Evolutionary conservation across 257 asterid species (phyloP).

Genomic region (Solanum okadae): DNA sequence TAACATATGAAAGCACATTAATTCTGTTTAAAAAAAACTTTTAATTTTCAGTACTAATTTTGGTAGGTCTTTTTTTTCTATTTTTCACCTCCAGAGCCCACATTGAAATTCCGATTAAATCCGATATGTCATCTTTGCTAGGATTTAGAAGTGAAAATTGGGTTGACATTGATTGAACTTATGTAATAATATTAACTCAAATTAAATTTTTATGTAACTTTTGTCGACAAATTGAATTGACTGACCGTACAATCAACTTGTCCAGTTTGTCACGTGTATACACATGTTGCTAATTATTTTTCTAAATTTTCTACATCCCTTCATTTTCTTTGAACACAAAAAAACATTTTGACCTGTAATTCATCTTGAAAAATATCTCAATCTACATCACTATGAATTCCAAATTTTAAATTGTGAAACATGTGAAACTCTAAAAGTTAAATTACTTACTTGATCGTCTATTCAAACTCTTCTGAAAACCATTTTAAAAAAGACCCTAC

Average conservation of each 20-base stretch:
- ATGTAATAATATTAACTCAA: background rate
- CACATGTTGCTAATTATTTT: background rate
- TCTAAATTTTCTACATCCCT: background rate
- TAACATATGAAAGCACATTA: background rate
- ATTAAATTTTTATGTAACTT: background rate
- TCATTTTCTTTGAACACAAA: background rate
- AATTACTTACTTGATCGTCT: background rate
- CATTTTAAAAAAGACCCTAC: rapidly evolving
- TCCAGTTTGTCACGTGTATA: background rate
- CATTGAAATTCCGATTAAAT: background rate
- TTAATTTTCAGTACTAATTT: background rate
- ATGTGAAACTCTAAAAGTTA: background rate
- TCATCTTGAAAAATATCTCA: background rate
- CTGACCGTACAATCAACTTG: background rate
- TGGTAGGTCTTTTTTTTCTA: background rate
- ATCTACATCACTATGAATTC: background rate
- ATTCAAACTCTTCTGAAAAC: background rate
- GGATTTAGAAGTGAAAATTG: background rate
- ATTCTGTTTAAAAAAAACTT: background rate
- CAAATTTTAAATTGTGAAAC: background rate
- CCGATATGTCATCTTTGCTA: background rate
- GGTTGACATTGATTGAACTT: background rate
- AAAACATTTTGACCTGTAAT: background rate
- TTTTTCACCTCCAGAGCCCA: rapidly evolving
- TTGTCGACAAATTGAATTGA: background rate